phyloP scores from a whole-genome alignment of 139 green algal species.

The Coelastrella sp. region DNA sequence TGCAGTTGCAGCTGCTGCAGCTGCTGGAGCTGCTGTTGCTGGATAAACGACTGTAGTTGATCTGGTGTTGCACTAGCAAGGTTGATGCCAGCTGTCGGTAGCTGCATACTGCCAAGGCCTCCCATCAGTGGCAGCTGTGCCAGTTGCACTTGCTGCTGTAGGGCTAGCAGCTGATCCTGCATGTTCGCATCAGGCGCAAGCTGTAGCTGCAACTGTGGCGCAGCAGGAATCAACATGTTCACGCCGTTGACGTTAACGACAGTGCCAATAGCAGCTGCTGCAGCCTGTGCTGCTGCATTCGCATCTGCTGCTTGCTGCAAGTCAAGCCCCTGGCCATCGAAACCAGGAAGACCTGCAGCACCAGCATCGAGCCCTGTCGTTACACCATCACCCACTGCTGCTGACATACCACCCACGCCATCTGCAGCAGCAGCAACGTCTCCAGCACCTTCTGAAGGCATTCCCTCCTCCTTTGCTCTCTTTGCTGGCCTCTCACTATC shows the following conservation, averaged over 20 bases:
- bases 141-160: constrained; percentile 49
- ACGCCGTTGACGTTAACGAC: constrained; percentile 43
- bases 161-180: constrained; percentile 26
- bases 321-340: not conserved
- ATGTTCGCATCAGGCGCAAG: constrained; percentile 6
- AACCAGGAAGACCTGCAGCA: not conserved
- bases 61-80: constrained; percentile 8
- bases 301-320: not conserved
- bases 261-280: not conserved
- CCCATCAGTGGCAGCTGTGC: constrained; percentile 1
- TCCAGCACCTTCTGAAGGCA: not conserved
- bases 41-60: constrained; percentile 34
- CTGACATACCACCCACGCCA: not conserved
- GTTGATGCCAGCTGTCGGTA: not conserved
- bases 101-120: constrained; percentile 6
- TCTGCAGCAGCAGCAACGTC: not conserved
- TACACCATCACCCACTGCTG: not conserved
- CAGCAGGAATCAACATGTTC: constrained; percentile 42
- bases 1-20: constrained; percentile 38
- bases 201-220: constrained; percentile 46
- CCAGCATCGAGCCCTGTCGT: not conserved
- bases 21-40: constrained; percentile 38
- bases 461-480: not conserved
- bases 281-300: constrained; percentile 31
- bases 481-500: not conserved